These are phyloP conservation scores for Casuarina glauca DNA, from an alignment of 306 rosid genomes.

Conservation along the genomic window DNA sequence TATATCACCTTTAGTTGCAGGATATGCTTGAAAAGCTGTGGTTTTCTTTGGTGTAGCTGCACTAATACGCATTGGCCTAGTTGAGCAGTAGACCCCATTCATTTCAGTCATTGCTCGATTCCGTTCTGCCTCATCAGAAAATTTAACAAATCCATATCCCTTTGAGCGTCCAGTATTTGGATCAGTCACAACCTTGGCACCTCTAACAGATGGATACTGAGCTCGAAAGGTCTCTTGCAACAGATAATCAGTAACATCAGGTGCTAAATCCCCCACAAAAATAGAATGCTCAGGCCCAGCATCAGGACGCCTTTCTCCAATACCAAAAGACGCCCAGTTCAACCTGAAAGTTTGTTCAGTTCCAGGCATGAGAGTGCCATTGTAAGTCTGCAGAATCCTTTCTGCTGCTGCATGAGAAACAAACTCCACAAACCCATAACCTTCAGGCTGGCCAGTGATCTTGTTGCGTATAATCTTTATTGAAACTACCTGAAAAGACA, in stretches of 20 bases:
- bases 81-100: conserved; percentile 88
- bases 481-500: conserved; percentile 53
- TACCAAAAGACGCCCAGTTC: conserved; percentile 93
- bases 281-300: conserved; percentile 88
- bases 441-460: conserved; percentile 81
- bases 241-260: conserved; percentile 84
- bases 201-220: conserved; percentile 78
- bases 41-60: conserved; percentile 88
- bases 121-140: conserved; percentile 76
- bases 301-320: conserved; percentile 83
- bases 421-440: conserved; percentile 88
- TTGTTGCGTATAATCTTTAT: conserved; percentile 89
- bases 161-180: conserved; percentile 82
- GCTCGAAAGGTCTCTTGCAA: conserved; percentile 79
- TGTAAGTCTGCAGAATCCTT: conserved; percentile 69
- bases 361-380: conserved; percentile 87
- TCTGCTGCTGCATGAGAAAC: conserved; percentile 87
- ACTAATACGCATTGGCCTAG: conserved; percentile 90
- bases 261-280: conserved; percentile 89
- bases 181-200: conserved; percentile 91
- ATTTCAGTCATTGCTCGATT: conserved; percentile 91
- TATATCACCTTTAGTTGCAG: conserved; percentile 54
- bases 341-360: conserved; percentile 77
- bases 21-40: conserved; percentile 57
- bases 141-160: conserved; percentile 92